Base-by-base conservation (phyloP, 805 yeast genomes). In the Millerozyma miso region DNA sequence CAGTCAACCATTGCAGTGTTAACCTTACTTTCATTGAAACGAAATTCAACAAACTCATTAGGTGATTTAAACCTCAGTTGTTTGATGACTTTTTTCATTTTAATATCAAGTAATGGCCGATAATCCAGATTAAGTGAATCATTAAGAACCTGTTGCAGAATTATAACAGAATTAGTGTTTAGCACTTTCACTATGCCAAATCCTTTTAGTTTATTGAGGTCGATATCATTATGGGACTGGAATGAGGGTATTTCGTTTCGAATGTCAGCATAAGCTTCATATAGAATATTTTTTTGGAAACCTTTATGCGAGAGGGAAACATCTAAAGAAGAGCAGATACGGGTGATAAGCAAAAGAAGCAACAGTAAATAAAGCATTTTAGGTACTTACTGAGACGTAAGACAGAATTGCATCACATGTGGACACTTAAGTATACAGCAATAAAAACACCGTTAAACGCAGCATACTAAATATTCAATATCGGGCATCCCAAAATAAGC, bases 171-270 rank as follows among this genome's bases (percentile, higher is more conserved):
- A 7, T 46, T 46, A 3, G 52, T 32, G 4, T 38, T 26, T 19
- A 13, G 18, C 1, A 54, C 36, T 14, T 38, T 45, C 4, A 45
- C 47, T 3, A 45, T 50, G 16, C 56, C 57, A 16, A 42, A 41
- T 15, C 43, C 45, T 18, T 44, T 13, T 7, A 54, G 35, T 14
- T 35, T 42, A 16, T 31, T 39, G 3, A 54, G 41, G 1, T 33
- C 38, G 10, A 54, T 7, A 5, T 48, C 49, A 10, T 41, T 48
- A 35, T 44, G 31, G n/a, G 40, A 15, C 4, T 31, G 41, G 3
- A 53, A 45, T 14, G 39, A 44, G 29, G 38, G 43, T 31, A 47
- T 39, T 4, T 46, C 42, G 8, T 35, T 33, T 29, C 41, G 38
- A 19, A 42, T 39, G 26, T 44, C 46, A 19, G 19, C 20, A 26